Evolutionary conservation across 2,329 filamentous ascomycete species (phyloP).

Genomic region (Monosporascus sp.): DNA sequence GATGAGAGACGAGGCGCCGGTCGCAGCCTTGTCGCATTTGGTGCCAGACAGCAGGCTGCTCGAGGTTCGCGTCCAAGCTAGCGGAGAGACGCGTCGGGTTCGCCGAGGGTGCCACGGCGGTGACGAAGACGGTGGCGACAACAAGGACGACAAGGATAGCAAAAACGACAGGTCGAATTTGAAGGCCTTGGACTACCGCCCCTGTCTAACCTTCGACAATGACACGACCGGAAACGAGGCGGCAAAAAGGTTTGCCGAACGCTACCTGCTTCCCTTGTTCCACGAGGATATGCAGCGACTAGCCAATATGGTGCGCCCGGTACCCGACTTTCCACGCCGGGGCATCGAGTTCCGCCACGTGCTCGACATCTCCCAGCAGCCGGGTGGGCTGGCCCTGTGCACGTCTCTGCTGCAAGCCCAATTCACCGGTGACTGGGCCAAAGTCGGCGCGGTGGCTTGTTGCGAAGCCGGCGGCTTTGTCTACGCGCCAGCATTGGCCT

Average conservation of each 20-base stretch:
- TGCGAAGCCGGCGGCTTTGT: slow-evolving; percentile 56
- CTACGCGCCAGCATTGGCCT: slow-evolving; percentile 47
- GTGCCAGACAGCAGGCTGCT: slow-evolving; percentile 47
- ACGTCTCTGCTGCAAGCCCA: slow-evolving; percentile 42
- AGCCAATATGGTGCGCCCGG: slow-evolving; percentile 41
- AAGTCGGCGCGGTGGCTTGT: slow-evolving; percentile 39
- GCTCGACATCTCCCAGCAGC: slow-evolving; percentile 48
- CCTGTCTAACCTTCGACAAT: slow-evolving; percentile 49
- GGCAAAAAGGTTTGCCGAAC: slow-evolving; percentile 35
- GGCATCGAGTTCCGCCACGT: slow-evolving; percentile 54
- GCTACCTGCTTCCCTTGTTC: slow-evolving; percentile 39
- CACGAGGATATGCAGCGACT: slow-evolving; percentile 41
- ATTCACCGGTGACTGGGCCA: slow-evolving; percentile 42
- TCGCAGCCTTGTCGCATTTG: slow-evolving; percentile 48
- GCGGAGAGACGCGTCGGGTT: slow-evolving; percentile 27
- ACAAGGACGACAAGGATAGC: slow-evolving; percentile 11
- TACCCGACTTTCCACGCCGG: slow-evolving; percentile 45
- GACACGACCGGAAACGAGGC: slow-evolving; percentile 34
- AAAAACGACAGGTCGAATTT: slow-evolving; percentile 16
- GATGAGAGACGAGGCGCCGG: slow-evolving; percentile 56
- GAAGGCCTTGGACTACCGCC: slow-evolving; percentile 26
- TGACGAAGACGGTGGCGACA: slow-evolving; percentile 7
- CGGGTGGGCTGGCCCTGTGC: slow-evolving; percentile 45
- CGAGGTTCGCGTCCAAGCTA: slow-evolving; percentile 46
- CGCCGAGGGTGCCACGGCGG: slow-evolving; percentile 28